A percentile compares a stretch with the other conserved stretches of the same genome.
Conservation (phyloP, 352 stramenopile species). For the Globisporangium parvum region DNA sequence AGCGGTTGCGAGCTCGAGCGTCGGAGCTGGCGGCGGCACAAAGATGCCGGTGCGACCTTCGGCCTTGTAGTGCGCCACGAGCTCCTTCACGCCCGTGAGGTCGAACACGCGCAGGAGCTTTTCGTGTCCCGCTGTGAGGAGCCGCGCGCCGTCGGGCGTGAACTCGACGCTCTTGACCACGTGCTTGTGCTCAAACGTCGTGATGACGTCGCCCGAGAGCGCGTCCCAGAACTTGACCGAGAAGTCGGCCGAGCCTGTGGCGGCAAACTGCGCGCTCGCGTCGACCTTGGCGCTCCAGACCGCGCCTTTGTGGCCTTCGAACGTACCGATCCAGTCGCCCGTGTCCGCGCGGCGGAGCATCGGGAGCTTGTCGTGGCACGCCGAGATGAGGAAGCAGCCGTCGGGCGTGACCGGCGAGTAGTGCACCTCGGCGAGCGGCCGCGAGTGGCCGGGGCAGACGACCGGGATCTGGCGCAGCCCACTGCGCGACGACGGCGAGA, state of each 20-base stretch:
- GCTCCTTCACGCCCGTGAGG: constrained; percentile 50
- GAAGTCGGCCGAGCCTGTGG: constrained; percentile 94
- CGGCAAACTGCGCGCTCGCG: constrained; percentile 66
- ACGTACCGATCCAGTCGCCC: constrained; percentile 97
- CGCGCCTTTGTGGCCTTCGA: constrained; percentile 95
- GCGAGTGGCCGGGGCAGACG: constrained; percentile 81
- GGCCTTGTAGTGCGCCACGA: constrained; percentile 44
- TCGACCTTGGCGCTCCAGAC: constrained; percentile 92
- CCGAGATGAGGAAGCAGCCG: constrained; percentile 71
- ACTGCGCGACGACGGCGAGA: constrained; percentile 36
- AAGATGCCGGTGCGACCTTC: constrained; percentile 62
- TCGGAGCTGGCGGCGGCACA: constrained; percentile 34
- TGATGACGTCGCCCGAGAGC: constrained; percentile 90
- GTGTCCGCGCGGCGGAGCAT: constrained; percentile 81
- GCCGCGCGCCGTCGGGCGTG: constrained; percentile 66
- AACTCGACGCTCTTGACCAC: constrained; percentile 97
- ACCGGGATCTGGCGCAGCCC: constrained; percentile 77
- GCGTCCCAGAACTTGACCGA: constrained; percentile 96
- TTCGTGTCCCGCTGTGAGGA: constrained; percentile 94
- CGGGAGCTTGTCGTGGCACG: constrained; percentile 84
- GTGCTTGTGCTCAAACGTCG: constrained; percentile 94
- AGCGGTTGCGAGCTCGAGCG: constrained; percentile 46
- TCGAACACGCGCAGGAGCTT: constrained; percentile 93
- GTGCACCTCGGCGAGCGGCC: constrained; percentile 68
- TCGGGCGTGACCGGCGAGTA: constrained; percentile 52